Conservation (phyloP, 2,329 filamentous ascomycete genomes). For the Fusarium tupiense region DNA sequence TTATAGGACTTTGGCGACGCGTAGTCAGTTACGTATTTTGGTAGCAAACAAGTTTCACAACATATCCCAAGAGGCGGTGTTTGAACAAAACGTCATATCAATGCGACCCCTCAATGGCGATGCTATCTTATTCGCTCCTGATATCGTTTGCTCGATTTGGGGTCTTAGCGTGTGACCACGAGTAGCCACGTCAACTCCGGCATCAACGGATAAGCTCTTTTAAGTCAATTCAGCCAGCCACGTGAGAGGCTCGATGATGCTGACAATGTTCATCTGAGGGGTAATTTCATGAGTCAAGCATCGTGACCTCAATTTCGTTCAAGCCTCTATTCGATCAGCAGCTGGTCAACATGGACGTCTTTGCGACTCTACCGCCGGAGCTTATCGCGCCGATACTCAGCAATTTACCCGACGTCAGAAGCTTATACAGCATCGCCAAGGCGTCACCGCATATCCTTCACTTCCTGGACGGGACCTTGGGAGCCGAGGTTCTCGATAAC, state of each 20-base stretch:
- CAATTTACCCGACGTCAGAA: slow-evolving; percentile 4
- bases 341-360: slow-evolving; percentile 13
- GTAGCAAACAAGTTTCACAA: not conserved
- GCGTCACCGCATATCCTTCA: slow-evolving; percentile 13
- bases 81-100: not conserved
- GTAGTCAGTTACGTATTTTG: not conserved
- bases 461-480: slow-evolving; percentile 11
- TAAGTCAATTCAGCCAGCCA: not conserved
- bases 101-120: slow-evolving; percentile 8
- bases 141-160: not conserved
- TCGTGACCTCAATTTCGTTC: not conserved
- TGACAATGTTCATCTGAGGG: slow-evolving; percentile 5
- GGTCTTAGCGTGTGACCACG: not conserved
- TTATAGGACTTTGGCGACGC: not conserved
- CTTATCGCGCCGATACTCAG: slow-evolving; percentile 13
- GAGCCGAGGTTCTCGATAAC: slow-evolving; percentile 4
- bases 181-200: not conserved
- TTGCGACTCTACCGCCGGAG: slow-evolving; percentile 11
- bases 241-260: slow-evolving; percentile 14
- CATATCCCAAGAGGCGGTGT: not conserved
- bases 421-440: not conserved
- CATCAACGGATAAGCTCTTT: not conserved
- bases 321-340: not conserved
- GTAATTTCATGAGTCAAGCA: not conserved
- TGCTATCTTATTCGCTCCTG: slow-evolving; percentile 11